These are phyloP conservation scores for Verticillium nonalfalfae DNA, from an alignment of 2,329 filamentous ascomycete species.

Conservation along the genomic window DNA sequence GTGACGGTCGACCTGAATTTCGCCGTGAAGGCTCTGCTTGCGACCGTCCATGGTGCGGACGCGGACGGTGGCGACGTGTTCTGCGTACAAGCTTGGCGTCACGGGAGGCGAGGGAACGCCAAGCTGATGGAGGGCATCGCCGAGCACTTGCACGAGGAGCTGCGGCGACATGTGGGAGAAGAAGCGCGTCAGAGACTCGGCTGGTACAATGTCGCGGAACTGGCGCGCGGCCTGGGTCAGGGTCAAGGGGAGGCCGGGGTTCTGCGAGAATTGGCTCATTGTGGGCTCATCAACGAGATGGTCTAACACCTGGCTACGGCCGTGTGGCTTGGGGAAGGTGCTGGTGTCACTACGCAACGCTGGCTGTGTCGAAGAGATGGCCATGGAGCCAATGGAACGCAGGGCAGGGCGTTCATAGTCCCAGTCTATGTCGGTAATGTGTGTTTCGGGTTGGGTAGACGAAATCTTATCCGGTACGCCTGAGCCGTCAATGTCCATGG, in stretches of 20 bases:
- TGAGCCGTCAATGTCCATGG: slow-evolving; percentile 64
- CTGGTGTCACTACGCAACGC: slow-evolving; percentile 25
- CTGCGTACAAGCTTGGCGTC: slow-evolving; percentile 39
- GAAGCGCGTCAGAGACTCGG: slow-evolving; percentile 84
- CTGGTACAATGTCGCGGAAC: slow-evolving; percentile 87
- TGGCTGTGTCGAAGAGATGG: slow-evolving; percentile 45
- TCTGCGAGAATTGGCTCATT: slow-evolving; percentile 77
- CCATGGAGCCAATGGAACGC: slow-evolving; percentile 39
- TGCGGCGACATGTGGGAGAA: slow-evolving; percentile 73
- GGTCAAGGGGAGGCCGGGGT: slow-evolving; percentile 70
- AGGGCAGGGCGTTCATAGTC: slow-evolving; percentile 78
- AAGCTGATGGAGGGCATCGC: slow-evolving; percentile 76
- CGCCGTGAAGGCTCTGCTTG: slow-evolving; percentile 66
- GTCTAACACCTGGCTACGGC: slow-evolving; percentile 36
- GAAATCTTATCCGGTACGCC: slow-evolving; percentile 39
- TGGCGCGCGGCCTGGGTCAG: slow-evolving; percentile 83
- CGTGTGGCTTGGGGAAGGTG: slow-evolving; percentile 21
- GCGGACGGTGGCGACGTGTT: slow-evolving; percentile 57
- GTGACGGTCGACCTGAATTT: slow-evolving; percentile 66
- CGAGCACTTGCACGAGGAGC: slow-evolving; percentile 72
- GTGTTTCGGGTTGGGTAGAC: slow-evolving; percentile 74
- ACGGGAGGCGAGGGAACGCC: slow-evolving; percentile 65
- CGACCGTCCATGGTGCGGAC: slow-evolving; percentile 70
- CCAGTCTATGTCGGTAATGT: slow-evolving; percentile 67
- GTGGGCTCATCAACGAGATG: slow-evolving; percentile 80